phyloP scores from a whole-genome alignment of 2,329 filamentous ascomycete genomes.

The Xenoacremonium recifei region DNA sequence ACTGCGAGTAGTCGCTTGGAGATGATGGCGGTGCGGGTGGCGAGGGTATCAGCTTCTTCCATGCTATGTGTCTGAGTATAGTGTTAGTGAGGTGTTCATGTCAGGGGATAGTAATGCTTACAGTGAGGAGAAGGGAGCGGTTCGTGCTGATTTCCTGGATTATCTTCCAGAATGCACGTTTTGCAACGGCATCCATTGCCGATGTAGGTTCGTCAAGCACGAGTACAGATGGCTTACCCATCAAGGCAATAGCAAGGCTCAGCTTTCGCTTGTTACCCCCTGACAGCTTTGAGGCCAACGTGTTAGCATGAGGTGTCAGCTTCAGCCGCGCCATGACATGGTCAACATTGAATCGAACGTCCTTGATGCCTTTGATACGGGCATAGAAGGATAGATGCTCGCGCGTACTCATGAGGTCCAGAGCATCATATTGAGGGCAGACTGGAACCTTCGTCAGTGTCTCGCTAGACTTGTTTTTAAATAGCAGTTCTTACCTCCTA shows the following conservation, averaged over 20 bases:
- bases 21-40: slow-evolving; percentile 57
- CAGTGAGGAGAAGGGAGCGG: slow-evolving; percentile 72
- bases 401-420: slow-evolving; percentile 79
- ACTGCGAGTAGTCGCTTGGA: slow-evolving; percentile 51
- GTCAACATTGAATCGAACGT: slow-evolving; percentile 69
- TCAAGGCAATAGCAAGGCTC: slow-evolving; percentile 78
- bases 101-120: slow-evolving; percentile 5
- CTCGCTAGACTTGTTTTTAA: slow-evolving; percentile 57
- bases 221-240: slow-evolving; percentile 80
- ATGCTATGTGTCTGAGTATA: slow-evolving; percentile 70
- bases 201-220: slow-evolving; percentile 82
- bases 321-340: slow-evolving; percentile 73
- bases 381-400: slow-evolving; percentile 84
- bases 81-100: neutral
- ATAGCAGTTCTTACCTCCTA: slow-evolving; percentile 69
- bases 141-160: slow-evolving; percentile 69
- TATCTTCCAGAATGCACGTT: slow-evolving; percentile 85
- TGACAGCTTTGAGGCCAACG: slow-evolving; percentile 73
- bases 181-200: slow-evolving; percentile 82
- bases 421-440: slow-evolving; percentile 79
- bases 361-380: slow-evolving; percentile 68
- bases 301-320: slow-evolving; percentile 62
- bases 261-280: slow-evolving; percentile 88
- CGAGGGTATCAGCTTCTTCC: slow-evolving; percentile 86
- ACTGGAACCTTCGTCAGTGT: slow-evolving; percentile 51